Base-by-base conservation (phyloP, 345 rosid species). In the Gossypium australe region DNA sequence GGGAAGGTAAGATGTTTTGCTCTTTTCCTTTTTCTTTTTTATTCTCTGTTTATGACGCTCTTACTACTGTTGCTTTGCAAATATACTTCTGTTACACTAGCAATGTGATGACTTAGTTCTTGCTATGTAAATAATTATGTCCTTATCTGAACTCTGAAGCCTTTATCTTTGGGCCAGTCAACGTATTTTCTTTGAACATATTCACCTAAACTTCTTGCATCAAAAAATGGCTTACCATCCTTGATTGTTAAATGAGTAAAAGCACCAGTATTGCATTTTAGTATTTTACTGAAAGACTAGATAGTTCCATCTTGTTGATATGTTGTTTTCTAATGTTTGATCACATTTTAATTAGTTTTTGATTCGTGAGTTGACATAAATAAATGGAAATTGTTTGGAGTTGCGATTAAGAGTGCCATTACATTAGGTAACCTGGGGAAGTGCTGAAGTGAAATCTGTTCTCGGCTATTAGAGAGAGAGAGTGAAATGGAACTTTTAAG, bases 1-100 rank as follows among this genome's bases (percentile, higher is more conserved):
- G 90, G 90, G 93, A 86, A 95, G 93, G 99, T 92, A 83, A 83
- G 86, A 60, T 78, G 27, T 1, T 55, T 74, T 69, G 25, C 61
- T 20, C 71, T 71, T 24, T 63, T 73, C 38, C 70, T 74, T 75
- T 68, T 52, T 29, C 44, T 56, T 34, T 2, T 11, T 64, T 47
- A 24, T 45, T 51, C 29, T 43, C n/a, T 29, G 53, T 34, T 1
- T 11, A 56, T 52, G 57, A 3, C 67, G 58, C 8, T 44, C 49
- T 43, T 43, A 9, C 11, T 34, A 2, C 34, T 72, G 70, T 76
- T 66, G 22, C 18, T 59, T 44, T 24, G n/a, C 59, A 47, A 59
- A 73, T 62, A 18, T 45, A 44, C 12, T 57, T 49, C 62, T 70
- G 65, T 66, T 73, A 55, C 49, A 34, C 6, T 34, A 34, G 6